A percentile compares a stretch with the other conserved stretches of the same genome.
phyloP scores from a whole-genome alignment of 345 rosid genomes.

The Fremontodendron californicum region DNA sequence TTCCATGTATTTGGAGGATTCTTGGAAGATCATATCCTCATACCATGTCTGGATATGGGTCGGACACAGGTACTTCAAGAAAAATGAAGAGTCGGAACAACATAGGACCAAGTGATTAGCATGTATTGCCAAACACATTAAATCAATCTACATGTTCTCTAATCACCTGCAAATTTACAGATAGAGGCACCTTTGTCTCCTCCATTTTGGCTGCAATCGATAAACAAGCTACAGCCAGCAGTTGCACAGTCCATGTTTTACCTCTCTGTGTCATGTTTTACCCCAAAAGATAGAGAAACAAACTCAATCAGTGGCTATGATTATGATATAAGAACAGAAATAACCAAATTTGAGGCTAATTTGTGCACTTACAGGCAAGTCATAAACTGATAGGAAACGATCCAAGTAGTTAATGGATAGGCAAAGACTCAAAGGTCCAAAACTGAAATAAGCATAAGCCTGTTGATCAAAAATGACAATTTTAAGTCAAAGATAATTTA shows the following conservation, averaged over 20 bases:
- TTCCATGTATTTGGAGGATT: no score
- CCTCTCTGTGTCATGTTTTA: conserved; percentile 32
- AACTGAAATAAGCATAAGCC: conserved; percentile 56
- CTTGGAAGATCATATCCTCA: no score
- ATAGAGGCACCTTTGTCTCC: conserved; percentile 52
- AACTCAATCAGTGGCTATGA: background rate
- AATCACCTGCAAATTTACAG: conserved; percentile 56
- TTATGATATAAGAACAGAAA: background rate
- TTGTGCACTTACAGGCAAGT: conserved; percentile 54
- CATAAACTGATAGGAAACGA: conserved; percentile 62
- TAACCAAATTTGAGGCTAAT: background rate
- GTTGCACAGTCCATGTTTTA: conserved; percentile 56
- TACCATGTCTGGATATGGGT: no score
- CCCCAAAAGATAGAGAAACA: background rate
- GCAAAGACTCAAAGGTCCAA: conserved; percentile 52
- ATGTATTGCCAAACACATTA: background rate
- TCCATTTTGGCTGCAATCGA: conserved; percentile 69
- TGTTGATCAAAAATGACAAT: conserved; percentile 27
- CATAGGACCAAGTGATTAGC: background rate
- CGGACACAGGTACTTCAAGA: no score
- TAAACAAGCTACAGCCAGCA: conserved; percentile 66
- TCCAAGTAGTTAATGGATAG: conserved; percentile 66
- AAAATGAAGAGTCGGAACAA: no score
- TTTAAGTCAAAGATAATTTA: background rate
- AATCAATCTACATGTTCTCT: background rate